Evolutionary conservation across 768 basidiomycete genomes (phyloP).

Genomic region (Boletus insuetus): DNA sequence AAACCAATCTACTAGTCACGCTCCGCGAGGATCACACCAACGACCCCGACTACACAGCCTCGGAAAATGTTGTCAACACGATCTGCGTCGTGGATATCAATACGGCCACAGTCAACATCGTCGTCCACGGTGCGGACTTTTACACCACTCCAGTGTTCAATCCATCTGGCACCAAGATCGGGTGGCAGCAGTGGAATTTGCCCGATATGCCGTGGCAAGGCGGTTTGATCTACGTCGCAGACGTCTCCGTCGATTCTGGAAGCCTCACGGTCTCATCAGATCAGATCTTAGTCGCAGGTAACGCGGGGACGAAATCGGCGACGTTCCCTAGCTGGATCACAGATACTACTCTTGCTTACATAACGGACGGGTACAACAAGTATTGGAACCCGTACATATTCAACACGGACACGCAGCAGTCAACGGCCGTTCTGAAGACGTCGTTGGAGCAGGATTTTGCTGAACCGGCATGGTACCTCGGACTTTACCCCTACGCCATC

Average conservation of each 20-base stretch:
- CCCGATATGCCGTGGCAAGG: constrained; percentile 72
- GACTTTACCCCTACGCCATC: constrained; percentile 18
- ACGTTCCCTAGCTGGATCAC: constrained; percentile 39
- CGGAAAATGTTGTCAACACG: constrained; percentile 43
- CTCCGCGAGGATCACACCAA: constrained; percentile 67
- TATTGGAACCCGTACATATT: constrained; percentile 49
- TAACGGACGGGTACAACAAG: constrained; percentile 52
- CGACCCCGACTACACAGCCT: constrained; percentile 13
- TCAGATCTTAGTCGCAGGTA: constrained; percentile 45
- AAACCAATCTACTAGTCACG: constrained; percentile 50
- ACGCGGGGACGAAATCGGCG: constrained; percentile 35
- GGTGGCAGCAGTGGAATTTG: constrained; percentile 63
- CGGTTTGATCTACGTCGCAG: constrained; percentile 48
- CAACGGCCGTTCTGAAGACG: constrained; percentile 24
- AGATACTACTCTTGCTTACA: constrained; percentile 54
- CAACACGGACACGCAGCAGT: constrained; percentile 26
- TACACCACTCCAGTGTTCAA: constrained; percentile 58
- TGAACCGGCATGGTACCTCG: constrained; percentile 16
- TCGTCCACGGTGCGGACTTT: constrained; percentile 61
- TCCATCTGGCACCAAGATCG: constrained; percentile 50
- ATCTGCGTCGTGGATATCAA: constrained; percentile 53
- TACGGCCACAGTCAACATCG: constrained; percentile 35
- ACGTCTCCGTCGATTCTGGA: constrained; percentile 23
- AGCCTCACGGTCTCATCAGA: constrained; percentile 32
- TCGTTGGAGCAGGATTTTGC: constrained; percentile 24